Conservation (phyloP, 1,284 basidiomycete species). For the Afroboletus lepidellus region DNA sequence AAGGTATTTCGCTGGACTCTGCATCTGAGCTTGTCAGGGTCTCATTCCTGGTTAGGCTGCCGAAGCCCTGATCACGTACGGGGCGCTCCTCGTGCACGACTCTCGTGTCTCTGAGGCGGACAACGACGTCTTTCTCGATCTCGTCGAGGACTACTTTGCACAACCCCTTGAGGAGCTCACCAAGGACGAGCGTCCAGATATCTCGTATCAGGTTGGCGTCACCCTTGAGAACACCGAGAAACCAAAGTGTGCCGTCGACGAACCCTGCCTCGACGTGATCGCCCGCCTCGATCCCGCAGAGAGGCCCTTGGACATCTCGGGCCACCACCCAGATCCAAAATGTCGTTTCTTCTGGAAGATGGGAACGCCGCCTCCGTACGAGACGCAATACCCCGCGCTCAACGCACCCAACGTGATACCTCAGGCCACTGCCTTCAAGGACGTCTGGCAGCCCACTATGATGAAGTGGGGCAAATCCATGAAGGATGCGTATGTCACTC, state of each 20-base stretch:
- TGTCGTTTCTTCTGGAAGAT: conserved; percentile 93
- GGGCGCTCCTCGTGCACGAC: conserved; percentile 81
- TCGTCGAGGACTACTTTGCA: conserved; percentile 86
- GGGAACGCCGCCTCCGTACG: conserved; percentile 72
- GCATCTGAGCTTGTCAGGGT: no score
- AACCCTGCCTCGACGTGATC: conserved; percentile 72
- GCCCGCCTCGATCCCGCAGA: conserved; percentile 70
- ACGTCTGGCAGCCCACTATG: conserved; percentile 47
- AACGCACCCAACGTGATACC: conserved; percentile 84
- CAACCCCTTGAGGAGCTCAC: conserved; percentile 62
- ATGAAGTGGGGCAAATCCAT: conserved; percentile 83
- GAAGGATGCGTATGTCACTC: conserved; percentile 73
- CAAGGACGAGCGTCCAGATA: conserved; percentile 78
- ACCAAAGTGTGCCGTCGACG: conserved; percentile 79
- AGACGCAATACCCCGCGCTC: conserved; percentile 70
- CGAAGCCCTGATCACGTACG: conserved; percentile 75
- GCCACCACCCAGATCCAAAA: conserved; percentile 84
- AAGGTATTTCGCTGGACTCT: no score
- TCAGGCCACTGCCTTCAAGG: conserved; percentile 34
- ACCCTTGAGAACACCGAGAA: conserved; percentile 93
- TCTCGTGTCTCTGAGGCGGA: conserved; percentile 80
- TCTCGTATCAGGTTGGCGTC: conserved; percentile 78
- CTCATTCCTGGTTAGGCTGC: conserved; percentile 54
- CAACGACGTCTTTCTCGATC: conserved; percentile 76
- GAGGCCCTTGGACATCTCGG: conserved; percentile 77